A percentile compares a stretch with the other conserved stretches of the same genome.
Evolutionary conservation across 495 filamentous ascomycete genomes (phyloP).

Genomic region (Geopyxis carbonaria): DNA sequence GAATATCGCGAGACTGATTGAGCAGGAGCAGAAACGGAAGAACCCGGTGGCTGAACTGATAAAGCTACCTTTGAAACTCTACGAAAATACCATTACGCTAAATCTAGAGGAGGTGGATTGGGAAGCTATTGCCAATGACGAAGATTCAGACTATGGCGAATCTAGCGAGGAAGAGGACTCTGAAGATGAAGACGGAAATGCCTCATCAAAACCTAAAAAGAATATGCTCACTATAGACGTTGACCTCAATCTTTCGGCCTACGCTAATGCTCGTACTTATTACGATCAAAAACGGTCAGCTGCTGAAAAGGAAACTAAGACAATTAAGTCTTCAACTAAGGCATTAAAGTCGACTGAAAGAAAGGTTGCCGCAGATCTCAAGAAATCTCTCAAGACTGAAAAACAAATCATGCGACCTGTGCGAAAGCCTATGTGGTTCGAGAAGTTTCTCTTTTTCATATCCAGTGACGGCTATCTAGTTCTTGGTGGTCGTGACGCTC

Average conservation of each 20-base stretch:
- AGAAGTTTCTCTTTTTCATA: constrained; percentile 89
- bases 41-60: constrained; percentile 83
- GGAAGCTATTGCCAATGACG: constrained; percentile 41
- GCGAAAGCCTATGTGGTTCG: constrained; percentile 76
- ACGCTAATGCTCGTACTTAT: constrained; percentile 79
- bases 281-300: constrained; percentile 75
- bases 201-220: constrained; percentile 13
- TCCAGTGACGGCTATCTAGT: constrained; percentile 92
- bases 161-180: constrained; percentile 25
- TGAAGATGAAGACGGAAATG: constrained; percentile 22
- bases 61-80: constrained; percentile 68
- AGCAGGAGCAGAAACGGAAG: constrained; percentile 58
- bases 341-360: constrained; percentile 77
- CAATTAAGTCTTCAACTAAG: constrained; percentile 59
- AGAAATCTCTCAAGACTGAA: constrained; percentile 75
- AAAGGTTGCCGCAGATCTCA: constrained; percentile 72
- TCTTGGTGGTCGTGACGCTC: constrained; percentile 66
- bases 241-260: constrained; percentile 62
- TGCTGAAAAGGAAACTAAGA: constrained; percentile 72
- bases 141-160: constrained; percentile 39
- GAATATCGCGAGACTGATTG: constrained; percentile 70
- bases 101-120: constrained; percentile 52
- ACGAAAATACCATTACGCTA: constrained; percentile 76
- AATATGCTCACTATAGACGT: constrained; percentile 54
- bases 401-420: constrained; percentile 75